A percentile compares a stretch with the other conserved stretches of the same genome.
These are phyloP conservation scores for Colletotrichum viniferum DNA, from an alignment of 2,329 filamentous ascomycete species.

Conservation along the genomic window DNA sequence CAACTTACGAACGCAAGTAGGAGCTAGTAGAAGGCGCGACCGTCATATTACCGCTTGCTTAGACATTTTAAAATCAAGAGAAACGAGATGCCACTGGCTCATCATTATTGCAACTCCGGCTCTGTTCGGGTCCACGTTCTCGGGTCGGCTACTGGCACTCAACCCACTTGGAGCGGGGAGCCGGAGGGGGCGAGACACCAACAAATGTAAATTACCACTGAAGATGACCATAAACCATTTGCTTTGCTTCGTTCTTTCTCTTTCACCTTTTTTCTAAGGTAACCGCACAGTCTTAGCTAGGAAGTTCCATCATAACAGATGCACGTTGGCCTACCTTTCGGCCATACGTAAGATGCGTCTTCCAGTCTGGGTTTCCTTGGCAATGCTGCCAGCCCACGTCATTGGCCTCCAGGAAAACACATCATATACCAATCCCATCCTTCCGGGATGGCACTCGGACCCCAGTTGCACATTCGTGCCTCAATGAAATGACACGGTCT, in stretches of 20 bases:
- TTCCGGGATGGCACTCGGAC: conserved; percentile 55
- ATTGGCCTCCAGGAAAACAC: background rate
- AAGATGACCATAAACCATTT: background rate
- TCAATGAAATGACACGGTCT: conserved; percentile 43
- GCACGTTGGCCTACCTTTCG: background rate
- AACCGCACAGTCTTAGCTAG: background rate
- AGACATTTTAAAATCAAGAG: background rate
- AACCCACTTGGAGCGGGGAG: background rate
- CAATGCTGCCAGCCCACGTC: background rate
- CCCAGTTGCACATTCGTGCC: conserved; percentile 46
- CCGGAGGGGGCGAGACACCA: background rate
- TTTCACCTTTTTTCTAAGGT: background rate
- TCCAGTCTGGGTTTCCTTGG: background rate
- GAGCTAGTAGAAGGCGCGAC: accelerated
- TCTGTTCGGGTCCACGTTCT: background rate
- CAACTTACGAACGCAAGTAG: background rate
- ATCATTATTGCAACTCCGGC: background rate
- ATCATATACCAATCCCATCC: conserved; percentile 42
- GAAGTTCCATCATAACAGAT: accelerated
- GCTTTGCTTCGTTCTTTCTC: background rate
- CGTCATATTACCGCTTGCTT: background rate
- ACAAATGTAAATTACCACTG: background rate
- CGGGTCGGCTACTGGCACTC: background rate
- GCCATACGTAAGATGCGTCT: background rate
- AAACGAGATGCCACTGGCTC: background rate